Evolutionary conservation across 345 rosid species (phyloP), one percentile per base, ranked within the genome.

Genomic region (Arabidopsis suecica): DNA sequence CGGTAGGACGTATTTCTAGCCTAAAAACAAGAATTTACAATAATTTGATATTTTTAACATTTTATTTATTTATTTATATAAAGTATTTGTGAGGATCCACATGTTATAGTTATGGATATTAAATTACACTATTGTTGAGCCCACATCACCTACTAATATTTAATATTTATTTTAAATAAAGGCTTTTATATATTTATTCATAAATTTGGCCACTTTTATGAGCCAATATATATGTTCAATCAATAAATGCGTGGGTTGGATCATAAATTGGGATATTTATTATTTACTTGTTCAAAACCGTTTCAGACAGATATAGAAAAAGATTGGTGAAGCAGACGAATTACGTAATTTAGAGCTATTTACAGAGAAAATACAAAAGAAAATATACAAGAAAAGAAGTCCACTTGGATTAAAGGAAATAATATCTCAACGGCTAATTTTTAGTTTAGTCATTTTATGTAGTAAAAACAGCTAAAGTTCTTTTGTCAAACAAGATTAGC

Each of bases 241-340:
- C 73, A 78, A 78, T 72, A 78, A 78, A 78, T 78, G 73, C 20
- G 69, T 72, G 14, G 57, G 81, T 65, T 78, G 81, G 69, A 59
- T 72, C 18, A 65, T 65, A 78, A 78, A 66, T 72, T 60, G 9
- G 63, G 50, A 34, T 59, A 72, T 66, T 72, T 66, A 72, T 65
- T 42, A 71, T 32, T 61, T 72, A 65, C 72, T 51, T 66, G 58
- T 42, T 66, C 61, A 63, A 61, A 63, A 69, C 61, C 54, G 75
- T 56, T 69, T 45, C 36, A 37, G 36, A 63, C 30, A 34, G 67
- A 75, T 49, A 37, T 57, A 34, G 74, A 61, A 49, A 37, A 37
- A 50, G 22, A 65, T 65, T 65, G 57, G 45, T 45, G 78, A 45
- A 13, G 72, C 34, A 30, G 34, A 63, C 47, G 36, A 12, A 8